Base-by-base conservation (phyloP, 441 rosid genomes). In the Pelargonium citronellum region DNA sequence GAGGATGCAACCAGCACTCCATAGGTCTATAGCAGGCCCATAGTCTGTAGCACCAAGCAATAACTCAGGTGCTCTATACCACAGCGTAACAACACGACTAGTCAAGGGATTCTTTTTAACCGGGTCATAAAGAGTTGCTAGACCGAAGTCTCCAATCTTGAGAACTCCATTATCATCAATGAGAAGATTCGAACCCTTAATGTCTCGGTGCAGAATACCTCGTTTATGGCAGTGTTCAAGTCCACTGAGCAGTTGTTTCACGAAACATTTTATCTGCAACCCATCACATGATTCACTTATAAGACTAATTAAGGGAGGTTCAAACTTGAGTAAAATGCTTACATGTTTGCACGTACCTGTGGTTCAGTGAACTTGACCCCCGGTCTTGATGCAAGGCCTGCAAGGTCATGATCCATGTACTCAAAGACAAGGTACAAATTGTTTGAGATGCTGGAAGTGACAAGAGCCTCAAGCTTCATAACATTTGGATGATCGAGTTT, bases 61-160 rank as follows among this genome's bases (percentile, higher is more conserved):
- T 78, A 94, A 95, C 82, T 94, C 96, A 0, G 97, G 99, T 64
- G 99, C 96, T 19, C 97, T 89, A 70, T 95, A 95, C 99, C 97
- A 95, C 71, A 95, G 91, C 44, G 99, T 95, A 61, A 95, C 99
- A 8, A 95, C 99, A 37, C 96, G 96, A 71, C 99, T 95, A 9
- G 99, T 95, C 74, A 95, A 77, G 13, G 92, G 90, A 78, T 88
- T 95, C 71, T 70, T 79, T 75, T 83, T 89, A 58, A 47, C 77
- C 60, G 91, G 90, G 84, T 91, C 92, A 66, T 82, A 91, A 80
- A 83, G 83, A 71, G 91, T 91, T 67, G 99, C 99, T 44, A 95
- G 84, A 43, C 97, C 99, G 75, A 95, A 91, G 76, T 91, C 99
- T 49, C 96, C 99, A 76, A 94, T 94, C 81, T 94, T 94, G 75